phyloP scores from a whole-genome alignment of 805 yeast species.

The Geotrichum ghanense region DNA sequence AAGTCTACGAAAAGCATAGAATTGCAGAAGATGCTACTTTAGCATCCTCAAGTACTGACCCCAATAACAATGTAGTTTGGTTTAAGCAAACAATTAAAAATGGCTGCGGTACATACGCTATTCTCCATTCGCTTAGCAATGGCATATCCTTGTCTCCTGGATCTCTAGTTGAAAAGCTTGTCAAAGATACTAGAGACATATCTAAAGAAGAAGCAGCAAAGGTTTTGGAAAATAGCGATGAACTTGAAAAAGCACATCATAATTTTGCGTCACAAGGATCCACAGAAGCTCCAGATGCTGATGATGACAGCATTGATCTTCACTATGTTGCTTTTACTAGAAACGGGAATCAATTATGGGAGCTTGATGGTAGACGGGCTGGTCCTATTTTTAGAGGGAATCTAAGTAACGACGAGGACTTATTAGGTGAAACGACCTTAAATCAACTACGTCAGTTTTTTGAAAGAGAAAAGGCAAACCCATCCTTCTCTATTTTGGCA shows the following conservation, averaged over 20 bases:
- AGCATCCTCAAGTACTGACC: slow-evolving; percentile 12
- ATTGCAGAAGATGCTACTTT: slow-evolving; percentile 28
- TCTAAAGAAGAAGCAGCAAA: slow-evolving; percentile 28
- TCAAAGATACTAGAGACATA: slow-evolving; percentile 15
- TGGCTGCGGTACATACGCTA: slow-evolving; percentile 88
- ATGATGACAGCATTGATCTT: slow-evolving; percentile 38
- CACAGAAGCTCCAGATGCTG: slow-evolving; percentile 31
- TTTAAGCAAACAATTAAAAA: slow-evolving; percentile 73
- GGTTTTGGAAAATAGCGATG: slow-evolving; percentile 33
- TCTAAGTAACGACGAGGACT: slow-evolving; percentile 32
- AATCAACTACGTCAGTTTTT: slow-evolving; percentile 57
- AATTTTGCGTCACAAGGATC: slow-evolving; percentile 27
- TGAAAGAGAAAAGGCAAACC: slow-evolving; percentile 28
- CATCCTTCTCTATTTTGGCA: slow-evolving; percentile 67
- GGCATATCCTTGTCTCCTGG: slow-evolving; percentile 22
- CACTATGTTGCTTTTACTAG: slow-evolving; percentile 72
- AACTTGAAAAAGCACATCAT: slow-evolving; percentile 31
- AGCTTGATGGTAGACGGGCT: slow-evolving; percentile 77
- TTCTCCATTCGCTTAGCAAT: slow-evolving; percentile 51
- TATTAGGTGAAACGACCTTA: slow-evolving; percentile 40
- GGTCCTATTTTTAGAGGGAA: slow-evolving; percentile 61
- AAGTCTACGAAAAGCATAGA: slow-evolving; percentile 43
- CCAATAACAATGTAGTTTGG: slow-evolving; percentile 55
- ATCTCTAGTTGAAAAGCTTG: slow-evolving; percentile 19
- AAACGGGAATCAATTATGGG: slow-evolving; percentile 51